phyloP scores from a whole-genome alignment of 495 filamentous ascomycete species.

The Cairneyella variabilis region DNA sequence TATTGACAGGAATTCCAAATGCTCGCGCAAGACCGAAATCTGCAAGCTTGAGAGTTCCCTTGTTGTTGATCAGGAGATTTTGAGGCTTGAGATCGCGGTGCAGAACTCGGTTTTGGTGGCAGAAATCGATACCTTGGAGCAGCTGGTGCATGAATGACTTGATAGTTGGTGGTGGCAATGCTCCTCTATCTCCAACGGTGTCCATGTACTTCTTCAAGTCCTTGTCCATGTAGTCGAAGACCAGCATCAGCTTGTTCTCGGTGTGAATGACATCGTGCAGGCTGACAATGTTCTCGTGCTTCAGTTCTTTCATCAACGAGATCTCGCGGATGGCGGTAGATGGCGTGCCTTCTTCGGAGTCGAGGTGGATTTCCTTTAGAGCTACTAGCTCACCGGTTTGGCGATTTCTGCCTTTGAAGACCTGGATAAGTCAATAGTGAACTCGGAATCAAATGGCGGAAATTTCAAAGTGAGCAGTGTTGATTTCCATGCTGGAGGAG shows the following conservation, averaged over 20 bases:
- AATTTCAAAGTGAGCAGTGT: no score
- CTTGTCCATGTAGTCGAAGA: constrained; percentile 97
- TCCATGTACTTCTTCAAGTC: constrained; percentile 99
- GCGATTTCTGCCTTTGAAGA: constrained; percentile 97
- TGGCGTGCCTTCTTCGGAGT: constrained; percentile 96
- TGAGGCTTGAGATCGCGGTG: constrained; percentile 97
- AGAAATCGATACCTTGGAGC: constrained; percentile 90
- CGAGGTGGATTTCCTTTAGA: constrained; percentile 98
- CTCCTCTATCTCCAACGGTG: constrained; percentile 74
- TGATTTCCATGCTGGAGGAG: no score
- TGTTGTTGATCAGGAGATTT: constrained; percentile 91
- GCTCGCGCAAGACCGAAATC: constrained; percentile 91
- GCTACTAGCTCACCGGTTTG: constrained; percentile 95
- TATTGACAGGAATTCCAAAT: constrained; percentile 96
- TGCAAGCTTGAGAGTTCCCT: constrained; percentile 87
- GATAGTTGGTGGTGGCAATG: constrained; percentile 78
- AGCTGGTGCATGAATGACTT: constrained; percentile 98
- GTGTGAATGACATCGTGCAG: constrained; percentile 99
- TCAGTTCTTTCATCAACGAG: constrained; percentile 97
- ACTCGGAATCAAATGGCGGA: no score
- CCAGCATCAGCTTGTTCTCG: constrained; percentile 99
- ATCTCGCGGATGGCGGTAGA: constrained; percentile 99
- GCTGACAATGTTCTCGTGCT: constrained; percentile 95
- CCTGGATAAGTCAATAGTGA: constrained; percentile 49
- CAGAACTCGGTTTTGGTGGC: constrained; percentile 91